Evolutionary conservation across 257 asterid species (phyloP), one percentile per base, ranked within the genome.

Genomic region (Voacanga thouarsii): DNA sequence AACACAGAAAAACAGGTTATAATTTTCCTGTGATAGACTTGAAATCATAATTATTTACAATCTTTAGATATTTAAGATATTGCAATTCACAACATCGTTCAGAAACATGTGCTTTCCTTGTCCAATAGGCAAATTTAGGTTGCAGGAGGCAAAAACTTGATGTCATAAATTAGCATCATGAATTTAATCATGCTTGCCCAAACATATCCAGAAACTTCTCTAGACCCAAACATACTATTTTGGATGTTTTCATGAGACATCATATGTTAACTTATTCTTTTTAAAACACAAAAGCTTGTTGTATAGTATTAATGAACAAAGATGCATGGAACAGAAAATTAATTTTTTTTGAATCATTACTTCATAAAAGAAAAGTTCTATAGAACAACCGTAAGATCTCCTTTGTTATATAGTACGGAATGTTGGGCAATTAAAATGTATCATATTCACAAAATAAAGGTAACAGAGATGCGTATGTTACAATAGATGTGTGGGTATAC

Each of bases 331-430:
- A 72, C 30, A 8, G 10, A 60, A 65, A 28, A 24, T 49, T 33
- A 79, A 12, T 71, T 16, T n/a, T n/a, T 70, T 61, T 71, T 63
- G n/a, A 61, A 26, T 60, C 67, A 60, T 30, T 63, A 61, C 12
- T 43, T 47, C 18, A 12, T 51, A 50, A n/a, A n/a, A n/a, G n/a
- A n/a, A n/a, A n/a, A n/a, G n/a, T n/a, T n/a, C n/a, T n/a, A n/a
- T n/a, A n/a, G n/a, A n/a, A n/a, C n/a, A n/a, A n/a, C n/a, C n/a
- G n/a, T n/a, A n/a, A n/a, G n/a, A n/a, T n/a, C n/a, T n/a, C n/a
- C n/a, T n/a, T n/a, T n/a, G n/a, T n/a, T n/a, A n/a, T n/a, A n/a
- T n/a, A n/a, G n/a, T n/a, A n/a, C n/a, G n/a, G n/a, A n/a, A n/a
- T n/a, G n/a, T n/a, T n/a, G n/a, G n/a, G n/a, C n/a, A n/a, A n/a